These are phyloP conservation scores for Fusarium zealandicum DNA, from an alignment of 2,329 filamentous ascomycete genomes.

Conservation along the genomic window DNA sequence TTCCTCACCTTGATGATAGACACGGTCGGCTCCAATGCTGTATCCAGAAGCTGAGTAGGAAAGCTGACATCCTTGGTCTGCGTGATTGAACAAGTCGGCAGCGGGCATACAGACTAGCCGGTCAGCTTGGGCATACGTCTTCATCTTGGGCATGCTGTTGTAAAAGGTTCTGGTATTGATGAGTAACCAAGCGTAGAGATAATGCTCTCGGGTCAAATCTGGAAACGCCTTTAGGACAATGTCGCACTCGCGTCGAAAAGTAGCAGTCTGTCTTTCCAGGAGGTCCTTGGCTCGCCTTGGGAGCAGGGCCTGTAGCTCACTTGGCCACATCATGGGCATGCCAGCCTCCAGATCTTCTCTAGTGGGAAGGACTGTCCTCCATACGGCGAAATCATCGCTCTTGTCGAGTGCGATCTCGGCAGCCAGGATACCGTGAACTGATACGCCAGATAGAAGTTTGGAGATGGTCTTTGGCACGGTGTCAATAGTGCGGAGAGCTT, in stretches of 20 bases:
- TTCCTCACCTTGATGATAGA: constrained; percentile 67
- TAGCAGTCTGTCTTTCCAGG: constrained; percentile 59
- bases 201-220: constrained; percentile 49
- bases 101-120: constrained; percentile 75
- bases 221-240: constrained; percentile 44
- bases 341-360: constrained; percentile 61
- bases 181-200: constrained; percentile 64
- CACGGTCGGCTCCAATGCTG: constrained; percentile 59
- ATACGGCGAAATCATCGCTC: constrained; percentile 57
- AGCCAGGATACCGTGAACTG: constrained; percentile 76
- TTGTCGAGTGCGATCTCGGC: constrained; percentile 68
- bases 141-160: constrained; percentile 56
- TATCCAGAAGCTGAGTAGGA: constrained; percentile 58
- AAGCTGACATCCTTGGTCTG: constrained; percentile 59
- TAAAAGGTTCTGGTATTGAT: constrained; percentile 71
- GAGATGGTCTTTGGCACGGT: constrained; percentile 64
- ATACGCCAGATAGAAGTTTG: constrained; percentile 60
- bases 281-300: constrained; percentile 54
- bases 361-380: constrained; percentile 73
- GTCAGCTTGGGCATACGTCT: constrained; percentile 57
- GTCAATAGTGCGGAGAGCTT: constrained; percentile 69
- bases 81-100: constrained; percentile 74
- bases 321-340: constrained; percentile 56
- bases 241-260: constrained; percentile 52
- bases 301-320: constrained; percentile 54